Conservation (phyloP, 257 asterid genomes). For the Prunella vulgaris region DNA sequence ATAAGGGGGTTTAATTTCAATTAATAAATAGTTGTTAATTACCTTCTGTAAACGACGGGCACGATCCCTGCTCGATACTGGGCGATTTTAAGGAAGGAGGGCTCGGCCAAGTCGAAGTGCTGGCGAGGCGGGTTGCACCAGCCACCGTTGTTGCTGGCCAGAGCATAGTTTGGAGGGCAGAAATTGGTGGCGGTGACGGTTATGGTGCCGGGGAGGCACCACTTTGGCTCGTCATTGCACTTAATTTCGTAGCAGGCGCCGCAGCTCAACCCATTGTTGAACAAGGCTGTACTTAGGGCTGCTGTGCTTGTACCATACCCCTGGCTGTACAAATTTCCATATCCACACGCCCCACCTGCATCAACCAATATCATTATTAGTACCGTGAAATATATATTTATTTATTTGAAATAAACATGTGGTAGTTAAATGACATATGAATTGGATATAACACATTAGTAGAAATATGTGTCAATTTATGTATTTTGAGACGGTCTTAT, state of each 20-base stretch:
- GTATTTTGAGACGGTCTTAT: too few species aligned
- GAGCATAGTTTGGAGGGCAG: slow-evolving; percentile 56
- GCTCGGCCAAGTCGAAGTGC: slow-evolving; percentile 52
- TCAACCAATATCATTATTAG: not conserved
- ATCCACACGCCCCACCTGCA: slow-evolving; percentile 66
- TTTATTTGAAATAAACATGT: too few species aligned
- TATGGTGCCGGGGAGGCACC: slow-evolving; percentile 36
- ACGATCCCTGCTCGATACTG: slow-evolving; percentile 51
- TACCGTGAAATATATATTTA: too few species aligned
- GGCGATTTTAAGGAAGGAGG: slow-evolving; percentile 42
- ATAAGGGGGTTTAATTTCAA: not conserved
- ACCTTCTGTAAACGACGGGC: slow-evolving; percentile 39
- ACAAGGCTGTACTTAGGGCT: slow-evolving; percentile 41
- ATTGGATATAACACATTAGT: too few species aligned
- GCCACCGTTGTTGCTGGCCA: slow-evolving; percentile 46
- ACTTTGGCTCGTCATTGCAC: slow-evolving; percentile 32
- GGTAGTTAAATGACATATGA: too few species aligned
- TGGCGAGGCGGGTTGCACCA: slow-evolving; percentile 65
- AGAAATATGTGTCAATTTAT: too few species aligned
- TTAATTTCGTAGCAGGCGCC: slow-evolving; percentile 47
- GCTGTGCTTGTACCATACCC: slow-evolving; percentile 59
- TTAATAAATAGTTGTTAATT: too few species aligned
- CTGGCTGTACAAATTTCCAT: slow-evolving; percentile 52
- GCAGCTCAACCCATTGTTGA: slow-evolving; percentile 52
- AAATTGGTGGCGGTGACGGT: slow-evolving; percentile 55